Evolutionary conservation across 164 flowering plant genomes (phyloP), one percentile per base, ranked within the genome.

Genomic region (Vitis rupestris): DNA sequence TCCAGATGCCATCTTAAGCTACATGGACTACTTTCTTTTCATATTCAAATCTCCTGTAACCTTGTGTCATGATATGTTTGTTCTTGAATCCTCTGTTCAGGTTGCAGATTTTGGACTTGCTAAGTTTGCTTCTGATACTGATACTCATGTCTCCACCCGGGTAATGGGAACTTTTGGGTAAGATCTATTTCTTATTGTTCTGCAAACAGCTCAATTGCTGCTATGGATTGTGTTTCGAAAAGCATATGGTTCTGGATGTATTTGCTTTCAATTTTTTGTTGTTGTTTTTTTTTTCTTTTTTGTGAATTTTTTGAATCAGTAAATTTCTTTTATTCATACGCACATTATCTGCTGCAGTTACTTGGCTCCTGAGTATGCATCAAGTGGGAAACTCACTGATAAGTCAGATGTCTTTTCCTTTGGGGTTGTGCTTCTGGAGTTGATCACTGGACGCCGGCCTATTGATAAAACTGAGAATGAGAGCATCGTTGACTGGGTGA

Each of bases 71-170:
- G 44, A 37, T 3, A 37, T 37, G 44, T 37, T 37, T 37, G 44
- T 37, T 0, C 44, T 37, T 37, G 44, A 37, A 37, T 37, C 44
- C 44, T 37, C 44, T 1, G 1, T 51, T 48, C 76, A 84, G 88
- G 84, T 84, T 65, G 82, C 84, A 14, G 89, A 85, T 82, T 83
- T 85, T 71, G 89, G 87, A 60, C 82, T 85, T 16, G 87, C 87
- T 0, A 81, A 78, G 73, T 50, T 64, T 63, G 56, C 81, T 67
- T 64, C 61, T 8, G 84, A 79, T 67, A 67, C 75, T 5, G 78
- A 81, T 11, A 85, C 83, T 66, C 88, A 83, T 64, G 79, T 83
- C 15, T 79, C 88, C n/a, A 83, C 88, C 3, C 67, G 86, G 59
- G 80, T 83, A 7, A 79, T 83, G 84, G 88, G 88, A 75, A 83